Evolutionary conservation across 23 red algal genomes (phyloP), one percentile per base, ranked within the genome.

Genomic region (Agarophyton chilense): DNA sequence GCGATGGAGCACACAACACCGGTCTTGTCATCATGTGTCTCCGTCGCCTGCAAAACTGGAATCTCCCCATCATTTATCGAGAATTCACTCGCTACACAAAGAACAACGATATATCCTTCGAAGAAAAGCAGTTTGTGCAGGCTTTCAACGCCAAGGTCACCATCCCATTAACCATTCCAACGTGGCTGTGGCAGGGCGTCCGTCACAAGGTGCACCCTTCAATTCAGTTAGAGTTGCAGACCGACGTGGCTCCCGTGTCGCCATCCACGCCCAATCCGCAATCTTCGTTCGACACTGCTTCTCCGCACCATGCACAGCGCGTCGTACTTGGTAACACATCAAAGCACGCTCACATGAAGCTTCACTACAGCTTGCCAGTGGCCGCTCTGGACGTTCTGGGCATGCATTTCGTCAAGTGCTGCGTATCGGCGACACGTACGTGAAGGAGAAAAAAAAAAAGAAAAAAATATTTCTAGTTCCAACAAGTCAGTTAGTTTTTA

Each of bases 1-100:
- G 94, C 14, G 97, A 99, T 71, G 97, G 97, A 24, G 93, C 89
- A 10, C 91, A 99, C 66, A 99, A 99, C 84, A 99, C 97, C 39
- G 97, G 97, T 8, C 78, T 95, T 10, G 90, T 99, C 25, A 55
- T 99, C 36, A 96, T 96, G 97, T 92, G 90, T 71, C 85, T 99
- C 11, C 63, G 97, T 22, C 91, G 94, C 34, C 92, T 99, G 26
- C 97, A 99, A 72, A 91, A 94, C 52, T 99, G 97, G 97, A 94
- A 63, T 16, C 85, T 96, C 26, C 83, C 89, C 40, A 86, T 81
- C 16, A 96, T 99, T 45, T 94, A 91, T 40, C 82, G 87, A 18
- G 97, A 99, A 62, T 96, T 96, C 80, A 88, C 80, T 31, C 93
- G 97, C 13, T 96, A 96, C 78, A 90, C 93, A 25, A 99, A 99